Evolutionary conservation across 257 asterid species (phyloP), one percentile per base, ranked within the genome.

Genomic region (Gardenia jasminoides): DNA sequence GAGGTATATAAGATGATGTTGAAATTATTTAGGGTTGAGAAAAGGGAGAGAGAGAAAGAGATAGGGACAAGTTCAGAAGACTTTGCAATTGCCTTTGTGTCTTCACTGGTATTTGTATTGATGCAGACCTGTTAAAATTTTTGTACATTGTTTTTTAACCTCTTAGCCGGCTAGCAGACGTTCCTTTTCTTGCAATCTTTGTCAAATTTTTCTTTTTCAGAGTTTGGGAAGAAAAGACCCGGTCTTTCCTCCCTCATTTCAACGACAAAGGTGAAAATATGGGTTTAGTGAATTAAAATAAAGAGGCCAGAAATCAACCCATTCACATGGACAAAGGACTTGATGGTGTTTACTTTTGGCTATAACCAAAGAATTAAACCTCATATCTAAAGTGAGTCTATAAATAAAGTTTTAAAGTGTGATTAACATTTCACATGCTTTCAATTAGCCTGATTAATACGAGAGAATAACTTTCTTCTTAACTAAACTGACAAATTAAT

Each of bases 121-220:
- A 70, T 61, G 82, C 50, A 72, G 78, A 79, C 82, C 31, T 61
- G 65, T 77, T 41, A 20, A 70, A 79, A 44, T 11, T 26, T 70
- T 61, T 78, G 8, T 50, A 33, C 67, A 3, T 31, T 77, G 41
- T 77, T 66, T 76, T 50, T 47, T 24, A 1, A 19, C 65, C 10
- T 30, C 24, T 44, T 70, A 20, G 82, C 78, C 73, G 82, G 82
- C 82, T 58, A 41, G 20, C 70, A 9, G 30, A 78, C 4, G 24
- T 52, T 48, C 58, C 46, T 76, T 76, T 54, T 52, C 15, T 6
- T 2, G 11, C 43, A 76, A 19, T 46, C 9, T 46, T 47, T 12
- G 17, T n/a, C 6, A 26, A 26, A 2, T 26, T 26, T 61, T 61
- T 10, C 17, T n/a, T 8, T 26, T 26, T 26, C 36, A 36, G 36